Evolutionary conservation across 176 grass and related monocot genomes (phyloP).

Genomic region (Pontederia crassipes): DNA sequence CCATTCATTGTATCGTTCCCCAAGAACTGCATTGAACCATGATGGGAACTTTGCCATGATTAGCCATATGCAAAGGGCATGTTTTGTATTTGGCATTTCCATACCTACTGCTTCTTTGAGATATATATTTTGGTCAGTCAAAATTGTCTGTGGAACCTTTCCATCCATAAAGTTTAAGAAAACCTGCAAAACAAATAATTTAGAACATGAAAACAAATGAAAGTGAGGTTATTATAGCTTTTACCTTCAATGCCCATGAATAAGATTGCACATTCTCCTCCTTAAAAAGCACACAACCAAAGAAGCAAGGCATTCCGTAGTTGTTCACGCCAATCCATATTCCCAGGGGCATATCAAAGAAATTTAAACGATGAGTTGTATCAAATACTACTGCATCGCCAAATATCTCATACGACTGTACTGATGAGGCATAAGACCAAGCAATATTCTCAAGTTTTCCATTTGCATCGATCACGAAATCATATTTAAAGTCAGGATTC

Average conservation of each 20-base stretch:
- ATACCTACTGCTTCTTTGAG: conserved; percentile 52
- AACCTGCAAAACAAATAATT: conserved; percentile 34
- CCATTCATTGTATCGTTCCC: conserved; percentile 40
- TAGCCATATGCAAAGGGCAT: conserved; percentile 48
- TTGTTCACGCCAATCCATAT: conserved; percentile 76
- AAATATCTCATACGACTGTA: conserved; percentile 51
- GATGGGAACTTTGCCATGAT: conserved; percentile 40
- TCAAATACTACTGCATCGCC: conserved; percentile 62
- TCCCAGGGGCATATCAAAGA: conserved; percentile 38
- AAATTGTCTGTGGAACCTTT: conserved; percentile 46
- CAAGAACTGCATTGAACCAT: conserved; percentile 55
- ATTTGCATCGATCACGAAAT: conserved; percentile 33
- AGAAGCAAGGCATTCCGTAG: conserved; percentile 48
- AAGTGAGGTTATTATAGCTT: background rate
- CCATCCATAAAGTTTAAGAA: conserved; percentile 81
- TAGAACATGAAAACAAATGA: background rate
- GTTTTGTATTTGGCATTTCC: conserved; percentile 56
- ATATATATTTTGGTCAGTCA: conserved; percentile 54
- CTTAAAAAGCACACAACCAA: conserved; percentile 32
- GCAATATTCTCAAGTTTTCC: conserved; percentile 45
- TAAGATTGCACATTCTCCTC: conserved; percentile 42
- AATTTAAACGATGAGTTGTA: conserved; percentile 34
- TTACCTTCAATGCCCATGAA: conserved; percentile 56
- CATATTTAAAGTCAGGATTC: conserved; percentile 42
- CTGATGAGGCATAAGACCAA: conserved; percentile 52